Evolutionary conservation across 2,329 filamentous ascomycete genomes (phyloP).

Genomic region (Myotisia sp.): DNA sequence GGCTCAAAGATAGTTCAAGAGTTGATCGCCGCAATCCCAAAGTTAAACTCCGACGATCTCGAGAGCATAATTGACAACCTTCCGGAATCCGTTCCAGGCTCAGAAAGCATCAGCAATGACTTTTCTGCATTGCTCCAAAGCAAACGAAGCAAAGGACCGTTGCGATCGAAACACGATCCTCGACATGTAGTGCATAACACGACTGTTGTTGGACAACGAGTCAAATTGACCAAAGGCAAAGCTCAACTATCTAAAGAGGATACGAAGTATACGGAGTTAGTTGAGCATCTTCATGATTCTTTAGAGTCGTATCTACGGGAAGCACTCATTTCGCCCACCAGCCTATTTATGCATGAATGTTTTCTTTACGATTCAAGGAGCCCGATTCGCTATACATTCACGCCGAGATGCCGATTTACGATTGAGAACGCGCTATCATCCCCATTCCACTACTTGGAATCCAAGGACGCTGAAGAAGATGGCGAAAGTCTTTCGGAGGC

Average conservation of each 20-base stretch:
- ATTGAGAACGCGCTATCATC: constrained; percentile 45
- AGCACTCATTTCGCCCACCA: constrained; percentile 35
- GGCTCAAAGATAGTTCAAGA: constrained; percentile 39
- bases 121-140: constrained; percentile 35
- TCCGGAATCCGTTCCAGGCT: constrained; percentile 19
- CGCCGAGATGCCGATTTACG: constrained; percentile 43
- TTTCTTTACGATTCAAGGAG: constrained; percentile 45
- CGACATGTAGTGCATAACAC: constrained; percentile 44
- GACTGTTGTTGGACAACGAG: constrained; percentile 46
- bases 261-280: constrained; percentile 40
- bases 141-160: constrained; percentile 35
- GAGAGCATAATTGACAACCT: constrained; percentile 27
- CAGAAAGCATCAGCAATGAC: constrained; percentile 33
- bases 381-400: constrained; percentile 44
- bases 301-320: constrained; percentile 34
- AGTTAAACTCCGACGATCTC: constrained; percentile 38
- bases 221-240: constrained; percentile 44
- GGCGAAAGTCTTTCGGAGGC: constrained; percentile 33
- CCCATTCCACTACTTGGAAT: constrained; percentile 48
- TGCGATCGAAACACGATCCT: constrained; percentile 63
- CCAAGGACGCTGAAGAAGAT: constrained; percentile 26
- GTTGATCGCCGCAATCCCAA: constrained; percentile 38
- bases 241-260: constrained; percentile 40
- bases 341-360: constrained; percentile 42
- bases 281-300: constrained; percentile 34